Conservation (phyloP, 2,329 filamentous ascomycete species). For the Lachnellula suecica region DNA sequence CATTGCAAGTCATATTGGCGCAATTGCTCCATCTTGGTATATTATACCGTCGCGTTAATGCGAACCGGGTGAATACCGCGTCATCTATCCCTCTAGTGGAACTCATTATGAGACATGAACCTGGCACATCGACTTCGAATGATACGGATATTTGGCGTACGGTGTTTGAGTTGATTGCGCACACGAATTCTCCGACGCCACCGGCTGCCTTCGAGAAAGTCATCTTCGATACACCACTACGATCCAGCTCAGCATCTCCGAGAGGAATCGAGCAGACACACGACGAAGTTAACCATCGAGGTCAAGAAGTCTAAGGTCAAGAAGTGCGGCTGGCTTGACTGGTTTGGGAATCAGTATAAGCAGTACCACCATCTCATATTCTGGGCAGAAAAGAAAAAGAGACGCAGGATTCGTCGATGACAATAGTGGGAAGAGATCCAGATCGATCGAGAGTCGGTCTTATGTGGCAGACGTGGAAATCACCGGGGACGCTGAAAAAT, state of each 20-base stretch:
- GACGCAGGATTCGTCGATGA: slow-evolving; percentile 2
- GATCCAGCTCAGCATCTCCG: slow-evolving; percentile 23
- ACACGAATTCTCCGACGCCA: slow-evolving; percentile 11
- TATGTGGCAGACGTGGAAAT: neutral
- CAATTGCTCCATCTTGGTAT: slow-evolving; percentile 13
- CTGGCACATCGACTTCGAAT: slow-evolving; percentile 16
- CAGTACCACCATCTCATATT: slow-evolving; percentile 3
- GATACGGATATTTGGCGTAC: slow-evolving; percentile 18
- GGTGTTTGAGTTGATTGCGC: slow-evolving; percentile 18
- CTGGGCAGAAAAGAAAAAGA: slow-evolving; percentile 6
- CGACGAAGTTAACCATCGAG: slow-evolving; percentile 24
- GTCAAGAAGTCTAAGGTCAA: slow-evolving; percentile 2
- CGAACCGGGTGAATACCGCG: slow-evolving; percentile 16
- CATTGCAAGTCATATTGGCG: too few species aligned
- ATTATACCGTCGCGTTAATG: slow-evolving; percentile 18
- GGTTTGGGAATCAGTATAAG: slow-evolving; percentile 5
- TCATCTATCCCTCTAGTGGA: slow-evolving; percentile 19
- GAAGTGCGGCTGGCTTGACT: slow-evolving; percentile 3
- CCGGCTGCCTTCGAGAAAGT: slow-evolving; percentile 5
- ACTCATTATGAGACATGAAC: slow-evolving; percentile 18
- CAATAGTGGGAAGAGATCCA: slow-evolving; percentile 3
- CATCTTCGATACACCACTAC: slow-evolving; percentile 11
- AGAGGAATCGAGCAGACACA: slow-evolving; percentile 25
- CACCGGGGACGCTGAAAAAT: slow-evolving; percentile 1
- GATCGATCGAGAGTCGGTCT: slow-evolving; percentile 1